Evolutionary conservation across 75 land plant genomes (phyloP).

Genomic region (Pinus tabuliformis): DNA sequence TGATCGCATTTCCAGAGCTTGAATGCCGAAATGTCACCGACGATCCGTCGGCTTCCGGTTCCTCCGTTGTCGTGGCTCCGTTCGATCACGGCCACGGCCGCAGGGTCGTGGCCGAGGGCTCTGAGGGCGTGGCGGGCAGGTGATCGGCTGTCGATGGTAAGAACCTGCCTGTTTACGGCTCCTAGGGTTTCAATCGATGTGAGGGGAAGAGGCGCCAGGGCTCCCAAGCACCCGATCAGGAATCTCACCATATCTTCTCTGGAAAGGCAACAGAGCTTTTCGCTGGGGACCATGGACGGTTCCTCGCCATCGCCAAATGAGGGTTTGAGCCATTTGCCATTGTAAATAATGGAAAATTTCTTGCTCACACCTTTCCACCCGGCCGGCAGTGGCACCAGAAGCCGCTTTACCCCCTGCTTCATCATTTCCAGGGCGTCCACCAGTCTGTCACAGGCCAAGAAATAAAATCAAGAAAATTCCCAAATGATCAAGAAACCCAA

Average conservation of each 20-base stretch:
- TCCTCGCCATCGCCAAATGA: background rate
- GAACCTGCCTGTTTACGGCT: conserved; percentile 34
- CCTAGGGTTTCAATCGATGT: conserved; percentile 65
- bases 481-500: background rate
- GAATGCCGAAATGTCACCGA: conserved; percentile 75
- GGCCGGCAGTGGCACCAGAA: conserved; percentile 51
- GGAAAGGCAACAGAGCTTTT: conserved; percentile 71
- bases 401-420: conserved; percentile 67
- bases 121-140: conserved; percentile 46
- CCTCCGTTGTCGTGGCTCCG: conserved; percentile 18
- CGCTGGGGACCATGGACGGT: background rate
- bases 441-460: conserved; percentile 22
- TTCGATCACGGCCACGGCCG: conserved; percentile 78
- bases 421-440: conserved; percentile 72
- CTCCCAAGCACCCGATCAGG: conserved; percentile 71
- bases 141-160: conserved; percentile 36
- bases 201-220: conserved; percentile 74
- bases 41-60: conserved; percentile 40
- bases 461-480: background rate
- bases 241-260: conserved; percentile 80
- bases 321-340: conserved; percentile 61
- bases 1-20: conserved; percentile 66
- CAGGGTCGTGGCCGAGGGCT: conserved; percentile 38
- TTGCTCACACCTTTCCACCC: conserved; percentile 65
- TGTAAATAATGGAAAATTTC: conserved; percentile 56